phyloP scores from a whole-genome alignment of 176 grass and related monocot species.

The Oryza longistaminata region DNA sequence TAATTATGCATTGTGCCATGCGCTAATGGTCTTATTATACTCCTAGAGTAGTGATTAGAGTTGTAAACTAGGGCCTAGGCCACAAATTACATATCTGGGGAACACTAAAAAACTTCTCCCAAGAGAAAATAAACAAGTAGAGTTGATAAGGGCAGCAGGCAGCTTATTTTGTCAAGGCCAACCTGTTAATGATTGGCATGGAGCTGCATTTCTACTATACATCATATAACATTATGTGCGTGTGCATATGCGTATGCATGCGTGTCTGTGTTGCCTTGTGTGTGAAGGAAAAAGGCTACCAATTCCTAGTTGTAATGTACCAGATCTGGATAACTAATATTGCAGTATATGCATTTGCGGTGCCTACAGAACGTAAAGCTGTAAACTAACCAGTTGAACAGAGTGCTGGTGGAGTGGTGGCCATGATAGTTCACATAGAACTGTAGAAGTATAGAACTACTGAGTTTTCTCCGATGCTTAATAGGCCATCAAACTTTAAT shows the following conservation, averaged over 20 bases:
- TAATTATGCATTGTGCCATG: constrained; percentile 48
- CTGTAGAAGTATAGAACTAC: constrained; percentile 13
- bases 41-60: constrained; percentile 36
- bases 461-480: constrained; percentile 16
- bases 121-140: constrained; percentile 44
- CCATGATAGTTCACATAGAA: constrained; percentile 23
- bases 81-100: constrained; percentile 50
- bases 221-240: constrained; percentile 50
- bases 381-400: not conserved
- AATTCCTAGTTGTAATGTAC: constrained; percentile 33
- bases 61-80: constrained; percentile 47
- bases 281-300: constrained; percentile 17
- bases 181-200: constrained; percentile 71
- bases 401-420: not conserved
- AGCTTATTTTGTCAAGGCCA: constrained; percentile 50
- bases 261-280: constrained; percentile 32
- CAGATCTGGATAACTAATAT: constrained; percentile 41
- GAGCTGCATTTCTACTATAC: constrained; percentile 44
- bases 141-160: constrained; percentile 44
- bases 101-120: constrained; percentile 55
- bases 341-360: constrained; percentile 27
- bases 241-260: constrained; percentile 36
- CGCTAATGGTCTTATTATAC: constrained; percentile 64
- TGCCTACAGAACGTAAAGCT: not conserved
- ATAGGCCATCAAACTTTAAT: not conserved